phyloP scores from a whole-genome alignment of 108 stramenopile genomes.

The Craspedostauros australis region DNA sequence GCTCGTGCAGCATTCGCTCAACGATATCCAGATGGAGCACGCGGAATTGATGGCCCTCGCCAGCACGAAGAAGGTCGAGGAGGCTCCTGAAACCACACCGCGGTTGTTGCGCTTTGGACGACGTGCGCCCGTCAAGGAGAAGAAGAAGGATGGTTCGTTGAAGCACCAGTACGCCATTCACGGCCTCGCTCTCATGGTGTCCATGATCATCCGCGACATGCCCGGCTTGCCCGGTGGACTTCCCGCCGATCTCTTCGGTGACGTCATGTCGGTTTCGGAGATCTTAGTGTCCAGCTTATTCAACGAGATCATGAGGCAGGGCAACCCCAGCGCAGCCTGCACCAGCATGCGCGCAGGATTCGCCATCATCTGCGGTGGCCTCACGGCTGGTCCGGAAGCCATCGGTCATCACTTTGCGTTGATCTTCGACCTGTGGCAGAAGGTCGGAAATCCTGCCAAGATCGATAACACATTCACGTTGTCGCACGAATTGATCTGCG shows the following conservation, averaged over 20 bases:
- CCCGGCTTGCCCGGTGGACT: slow-evolving; percentile 66
- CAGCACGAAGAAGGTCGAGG: background rate
- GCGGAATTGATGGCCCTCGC: slow-evolving; percentile 36
- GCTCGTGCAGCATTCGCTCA: slow-evolving; percentile 25
- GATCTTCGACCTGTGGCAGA: slow-evolving; percentile 67
- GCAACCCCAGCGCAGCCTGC: slow-evolving; percentile 54
- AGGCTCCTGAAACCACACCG: background rate
- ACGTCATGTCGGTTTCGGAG: slow-evolving; percentile 48
- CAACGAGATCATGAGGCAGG: slow-evolving; percentile 45
- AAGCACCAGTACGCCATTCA: slow-evolving; percentile 66
- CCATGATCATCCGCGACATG: slow-evolving; percentile 60
- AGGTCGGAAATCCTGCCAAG: slow-evolving; percentile 26
- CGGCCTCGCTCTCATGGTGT: slow-evolving; percentile 60
- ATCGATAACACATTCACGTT: slow-evolving; percentile 39
- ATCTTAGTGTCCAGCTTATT: slow-evolving; percentile 52
- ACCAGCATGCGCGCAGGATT: slow-evolving; percentile 76
- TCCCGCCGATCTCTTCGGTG: slow-evolving; percentile 42
- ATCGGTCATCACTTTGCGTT: slow-evolving; percentile 44
- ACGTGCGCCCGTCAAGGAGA: slow-evolving; percentile 12
- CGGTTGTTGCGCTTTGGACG: slow-evolving; percentile 13
- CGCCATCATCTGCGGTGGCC: slow-evolving; percentile 53
- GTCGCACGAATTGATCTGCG: slow-evolving; percentile 61
- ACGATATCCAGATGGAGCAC: slow-evolving; percentile 43
- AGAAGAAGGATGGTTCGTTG: slow-evolving; percentile 16
- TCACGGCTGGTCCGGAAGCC: slow-evolving; percentile 59